Evolutionary conservation across 768 basidiomycete species (phyloP).

Genomic region (Leccinum boreale): DNA sequence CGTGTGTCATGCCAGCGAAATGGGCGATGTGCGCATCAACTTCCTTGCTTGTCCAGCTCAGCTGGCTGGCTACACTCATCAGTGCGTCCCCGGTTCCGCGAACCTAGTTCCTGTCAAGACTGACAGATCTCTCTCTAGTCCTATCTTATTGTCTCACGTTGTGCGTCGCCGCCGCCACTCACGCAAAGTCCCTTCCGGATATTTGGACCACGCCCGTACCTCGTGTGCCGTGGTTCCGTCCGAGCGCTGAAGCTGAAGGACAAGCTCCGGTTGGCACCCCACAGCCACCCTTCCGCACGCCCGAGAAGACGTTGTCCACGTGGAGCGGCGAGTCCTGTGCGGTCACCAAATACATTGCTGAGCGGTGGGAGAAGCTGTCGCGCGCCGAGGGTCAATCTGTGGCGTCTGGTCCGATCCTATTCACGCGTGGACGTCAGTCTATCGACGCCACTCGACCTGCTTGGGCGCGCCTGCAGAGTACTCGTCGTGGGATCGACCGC

Average conservation of each 20-base stretch:
- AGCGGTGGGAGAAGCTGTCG: slow-evolving; percentile 30
- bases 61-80: slow-evolving; percentile 47
- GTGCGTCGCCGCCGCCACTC: slow-evolving; percentile 44
- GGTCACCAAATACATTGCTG: slow-evolving; percentile 28
- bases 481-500: slow-evolving; percentile 53
- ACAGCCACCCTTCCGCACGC: slow-evolving; percentile 8
- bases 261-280: not conserved
- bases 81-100: slow-evolving; percentile 34
- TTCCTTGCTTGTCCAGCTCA: slow-evolving; percentile 43
- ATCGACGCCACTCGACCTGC: slow-evolving; percentile 36
- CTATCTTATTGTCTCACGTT: slow-evolving; percentile 55
- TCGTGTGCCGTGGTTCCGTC: slow-evolving; percentile 56
- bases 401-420: slow-evolving; percentile 16
- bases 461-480: slow-evolving; percentile 44
- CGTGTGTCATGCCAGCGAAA: slow-evolving; percentile 26
- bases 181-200: slow-evolving; percentile 39
- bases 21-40: slow-evolving; percentile 48
- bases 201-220: slow-evolving; percentile 56
- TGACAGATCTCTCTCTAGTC: slow-evolving; percentile 31
- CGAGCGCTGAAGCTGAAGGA: slow-evolving; percentile 1
- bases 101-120: not conserved
- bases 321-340: slow-evolving; percentile 18
- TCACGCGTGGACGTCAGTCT: slow-evolving; percentile 16
- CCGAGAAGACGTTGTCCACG: slow-evolving; percentile 3
- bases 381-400: slow-evolving; percentile 20